Conservation (phyloP, 2,329 filamentous ascomycete species). For the Curvularia verruculosa region DNA sequence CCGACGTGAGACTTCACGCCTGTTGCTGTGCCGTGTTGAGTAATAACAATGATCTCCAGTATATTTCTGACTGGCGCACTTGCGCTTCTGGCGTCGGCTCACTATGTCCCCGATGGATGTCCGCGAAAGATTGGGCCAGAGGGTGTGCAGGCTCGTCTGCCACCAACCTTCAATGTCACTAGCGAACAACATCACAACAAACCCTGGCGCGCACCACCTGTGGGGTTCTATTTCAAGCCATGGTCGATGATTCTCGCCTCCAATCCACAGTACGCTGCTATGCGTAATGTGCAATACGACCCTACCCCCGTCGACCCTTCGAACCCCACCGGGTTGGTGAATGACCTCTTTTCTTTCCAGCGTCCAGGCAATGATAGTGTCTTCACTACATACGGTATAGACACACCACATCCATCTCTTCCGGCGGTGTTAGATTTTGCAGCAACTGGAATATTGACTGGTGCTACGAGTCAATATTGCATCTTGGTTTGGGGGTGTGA, state of each 20-base stretch:
- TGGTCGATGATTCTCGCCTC: conserved; percentile 27
- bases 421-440: conserved; percentile 13
- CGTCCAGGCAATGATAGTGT: conserved; percentile 20
- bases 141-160: conserved; percentile 14
- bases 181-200: background rate
- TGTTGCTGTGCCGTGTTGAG: background rate
- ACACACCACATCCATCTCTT: conserved; percentile 11
- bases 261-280: conserved; percentile 13
- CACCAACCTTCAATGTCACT: conserved; percentile 3
- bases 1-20: too few relatives aligned
- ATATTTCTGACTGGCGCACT: background rate
- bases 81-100: background rate
- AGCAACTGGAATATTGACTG: conserved; percentile 21
- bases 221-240: conserved; percentile 24
- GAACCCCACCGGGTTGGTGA: conserved; percentile 14
- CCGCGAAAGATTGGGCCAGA: conserved; percentile 5
- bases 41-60: background rate
- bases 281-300: conserved; percentile 29
- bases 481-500: conserved; percentile 30
- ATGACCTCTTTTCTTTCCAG: conserved; percentile 30
- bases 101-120: background rate
- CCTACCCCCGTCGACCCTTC: conserved; percentile 16
- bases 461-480: conserved; percentile 19
- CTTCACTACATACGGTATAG: conserved; percentile 23
- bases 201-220: conserved; percentile 16